Evolutionary conservation across 495 filamentous ascomycete species (phyloP).

Genomic region (Oleoguttula mirabilis): DNA sequence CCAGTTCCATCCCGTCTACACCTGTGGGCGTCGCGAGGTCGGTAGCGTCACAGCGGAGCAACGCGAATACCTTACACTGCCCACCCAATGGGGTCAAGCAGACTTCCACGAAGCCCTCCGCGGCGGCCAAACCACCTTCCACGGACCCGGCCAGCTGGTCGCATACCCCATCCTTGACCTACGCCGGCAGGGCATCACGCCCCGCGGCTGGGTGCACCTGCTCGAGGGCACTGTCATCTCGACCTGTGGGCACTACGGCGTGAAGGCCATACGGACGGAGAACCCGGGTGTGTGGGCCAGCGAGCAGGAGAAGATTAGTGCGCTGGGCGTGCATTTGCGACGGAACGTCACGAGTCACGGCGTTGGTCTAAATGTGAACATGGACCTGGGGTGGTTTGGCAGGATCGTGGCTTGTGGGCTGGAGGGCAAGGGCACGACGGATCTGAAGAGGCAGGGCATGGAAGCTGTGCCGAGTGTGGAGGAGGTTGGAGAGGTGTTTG

Average conservation of each 20-base stretch:
- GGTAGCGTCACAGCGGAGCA: constrained; percentile 40
- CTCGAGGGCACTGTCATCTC: constrained; percentile 66
- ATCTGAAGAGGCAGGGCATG: constrained; percentile 35
- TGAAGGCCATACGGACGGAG: constrained; percentile 50
- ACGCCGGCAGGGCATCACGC: constrained; percentile 38
- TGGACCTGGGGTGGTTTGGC: constrained; percentile 56
- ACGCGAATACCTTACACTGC: constrained; percentile 29
- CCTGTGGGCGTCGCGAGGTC: constrained; percentile 73
- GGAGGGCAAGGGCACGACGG: constrained; percentile 64
- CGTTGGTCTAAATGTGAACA: constrained; percentile 68
- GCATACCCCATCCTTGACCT: constrained; percentile 81
- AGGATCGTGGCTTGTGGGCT: constrained; percentile 82
- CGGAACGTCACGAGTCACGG: constrained; percentile 79
- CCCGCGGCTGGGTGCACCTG: constrained; percentile 57
- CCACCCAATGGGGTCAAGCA: constrained; percentile 34
- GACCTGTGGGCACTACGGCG: constrained; percentile 42
- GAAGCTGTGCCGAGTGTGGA: constrained; percentile 19
- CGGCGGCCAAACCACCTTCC: constrained; percentile 88
- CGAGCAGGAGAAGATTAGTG: constrained; percentile 57
- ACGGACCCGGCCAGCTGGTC: constrained; percentile 86
- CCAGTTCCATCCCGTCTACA: constrained; percentile 75
- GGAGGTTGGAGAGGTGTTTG: constrained; percentile 27
- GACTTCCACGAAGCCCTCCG: constrained; percentile 59
- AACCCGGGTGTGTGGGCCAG: constrained; percentile 81
- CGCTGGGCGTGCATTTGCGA: constrained; percentile 77